These are phyloP conservation scores for Larix kaempferi DNA, from an alignment of 75 land plant genomes.

Conservation along the genomic window DNA sequence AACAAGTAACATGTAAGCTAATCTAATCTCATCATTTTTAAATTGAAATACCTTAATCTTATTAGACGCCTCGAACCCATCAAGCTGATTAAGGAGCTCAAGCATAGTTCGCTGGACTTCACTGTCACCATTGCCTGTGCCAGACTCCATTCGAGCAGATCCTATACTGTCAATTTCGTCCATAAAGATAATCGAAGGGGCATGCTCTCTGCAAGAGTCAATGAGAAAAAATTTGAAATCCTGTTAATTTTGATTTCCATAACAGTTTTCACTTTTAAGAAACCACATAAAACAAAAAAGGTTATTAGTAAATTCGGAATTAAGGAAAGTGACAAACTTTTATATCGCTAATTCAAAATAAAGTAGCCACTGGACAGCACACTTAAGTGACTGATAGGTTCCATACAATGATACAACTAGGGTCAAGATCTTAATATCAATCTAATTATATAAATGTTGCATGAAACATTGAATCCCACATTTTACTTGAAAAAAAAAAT, in stretches of 20 bases:
- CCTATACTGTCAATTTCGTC: conserved; percentile 99
- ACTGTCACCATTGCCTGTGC: conserved; percentile 96
- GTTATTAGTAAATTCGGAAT: not conserved
- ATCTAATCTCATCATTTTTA: not conserved
- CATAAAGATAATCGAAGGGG: conserved; percentile 98
- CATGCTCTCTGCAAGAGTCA: conserved; percentile 75
- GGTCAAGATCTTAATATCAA: too few species aligned
- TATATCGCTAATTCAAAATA: too few species aligned
- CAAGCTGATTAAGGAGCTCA: conserved; percentile 95
- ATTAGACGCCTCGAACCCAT: conserved; percentile 98
- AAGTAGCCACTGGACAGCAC: too few species aligned
- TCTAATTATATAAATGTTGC: too few species aligned
- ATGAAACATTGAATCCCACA: too few species aligned
- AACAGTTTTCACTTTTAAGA: not conserved
- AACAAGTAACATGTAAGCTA: not conserved
- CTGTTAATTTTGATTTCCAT: not conserved
- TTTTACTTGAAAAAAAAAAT: too few species aligned
- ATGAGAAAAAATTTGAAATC: not conserved
- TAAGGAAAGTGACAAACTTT: not conserved
- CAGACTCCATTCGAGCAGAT: conserved; percentile 96
- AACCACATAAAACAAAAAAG: not conserved
- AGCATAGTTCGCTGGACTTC: conserved; percentile 98
- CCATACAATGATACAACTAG: too few species aligned
- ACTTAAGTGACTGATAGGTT: too few species aligned
- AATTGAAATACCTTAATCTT: conserved; percentile 70